phyloP scores from a whole-genome alignment of 139 green algal genomes.

The Raphidocelis subcapitata region DNA sequence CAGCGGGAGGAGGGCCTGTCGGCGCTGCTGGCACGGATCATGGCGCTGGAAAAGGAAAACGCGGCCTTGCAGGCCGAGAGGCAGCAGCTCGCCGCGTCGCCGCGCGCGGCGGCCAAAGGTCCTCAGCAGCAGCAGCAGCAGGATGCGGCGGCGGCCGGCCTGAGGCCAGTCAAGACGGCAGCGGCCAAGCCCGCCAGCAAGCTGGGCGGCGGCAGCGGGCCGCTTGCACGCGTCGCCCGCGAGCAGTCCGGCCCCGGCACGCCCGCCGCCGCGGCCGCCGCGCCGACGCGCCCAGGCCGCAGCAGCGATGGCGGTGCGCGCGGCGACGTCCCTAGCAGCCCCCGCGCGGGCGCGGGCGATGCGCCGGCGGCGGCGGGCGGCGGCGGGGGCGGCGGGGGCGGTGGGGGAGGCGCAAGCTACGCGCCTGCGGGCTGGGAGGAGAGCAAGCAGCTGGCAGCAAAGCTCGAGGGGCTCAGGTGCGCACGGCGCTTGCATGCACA shows the following conservation, averaged over 20 bases:
- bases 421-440: constrained; percentile 67
- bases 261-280: neutral
- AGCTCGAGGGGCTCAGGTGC: constrained; percentile 53
- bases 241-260: too few relatives aligned
- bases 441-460: constrained; percentile 67
- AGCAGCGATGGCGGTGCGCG: constrained; percentile 3
- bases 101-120: neutral
- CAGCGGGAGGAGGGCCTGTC: constrained; percentile 20
- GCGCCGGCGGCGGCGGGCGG: too few relatives aligned
- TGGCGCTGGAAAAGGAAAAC: neutral
- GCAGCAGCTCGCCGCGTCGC: neutral
- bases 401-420: constrained; percentile 4
- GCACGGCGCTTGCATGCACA: too few relatives aligned
- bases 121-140: neutral
- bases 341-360: too few relatives aligned
- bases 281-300: neutral
- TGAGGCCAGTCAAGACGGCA: neutral
- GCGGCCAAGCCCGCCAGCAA: too few relatives aligned
- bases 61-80: neutral
- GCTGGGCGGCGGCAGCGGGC: too few relatives aligned
- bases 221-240: too few relatives aligned
- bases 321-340: too few relatives aligned
- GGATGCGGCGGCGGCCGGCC: neutral
- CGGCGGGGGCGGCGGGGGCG: too few relatives aligned
- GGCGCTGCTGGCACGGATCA: constrained; percentile 3